A percentile compares a stretch with the other conserved stretches of the same genome.
These are phyloP conservation scores for Leucosporidium yakuticum DNA, from an alignment of 768 basidiomycete genomes.

Conservation along the genomic window DNA sequence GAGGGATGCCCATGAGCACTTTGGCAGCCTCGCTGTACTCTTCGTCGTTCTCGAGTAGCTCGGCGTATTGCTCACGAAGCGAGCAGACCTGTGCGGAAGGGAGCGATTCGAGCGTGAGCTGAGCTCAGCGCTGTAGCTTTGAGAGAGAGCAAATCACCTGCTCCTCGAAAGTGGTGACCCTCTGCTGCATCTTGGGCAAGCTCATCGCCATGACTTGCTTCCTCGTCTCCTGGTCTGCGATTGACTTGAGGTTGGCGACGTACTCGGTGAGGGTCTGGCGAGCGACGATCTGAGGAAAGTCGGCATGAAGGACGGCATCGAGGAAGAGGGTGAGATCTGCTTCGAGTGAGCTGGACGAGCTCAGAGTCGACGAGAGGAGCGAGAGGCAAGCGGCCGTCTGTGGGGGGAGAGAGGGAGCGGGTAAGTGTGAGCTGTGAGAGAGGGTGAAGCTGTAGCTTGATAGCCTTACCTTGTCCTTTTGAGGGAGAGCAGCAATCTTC, in stretches of 20 bases:
- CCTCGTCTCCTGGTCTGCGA: conserved; percentile 53
- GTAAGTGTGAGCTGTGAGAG: conserved; percentile 11
- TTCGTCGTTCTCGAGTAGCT: conserved; percentile 79
- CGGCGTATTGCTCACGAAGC: conserved; percentile 80
- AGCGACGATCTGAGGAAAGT: conserved; percentile 55
- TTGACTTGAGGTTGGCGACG: conserved; percentile 60
- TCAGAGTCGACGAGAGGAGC: conserved; percentile 24
- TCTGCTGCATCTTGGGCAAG: conserved; percentile 62
- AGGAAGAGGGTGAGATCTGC: conserved; percentile 19
- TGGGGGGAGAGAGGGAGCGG: not conserved
- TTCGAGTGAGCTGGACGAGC: conserved; percentile 15
- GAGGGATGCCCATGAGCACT: conserved; percentile 82
- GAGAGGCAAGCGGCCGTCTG: conserved; percentile 25
- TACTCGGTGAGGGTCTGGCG: conserved; percentile 81
- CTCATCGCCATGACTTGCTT: conserved; percentile 72
- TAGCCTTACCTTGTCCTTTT: conserved; percentile 83
- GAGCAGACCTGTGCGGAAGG: conserved; percentile 59
- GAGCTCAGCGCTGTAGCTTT: not conserved
- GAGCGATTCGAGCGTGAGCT: not conserved
- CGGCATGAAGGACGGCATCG: conserved; percentile 8
- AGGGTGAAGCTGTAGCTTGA: conserved; percentile 53
- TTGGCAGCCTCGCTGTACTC: conserved; percentile 90
- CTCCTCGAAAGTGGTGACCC: conserved; percentile 88
- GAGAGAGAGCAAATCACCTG: conserved; percentile 56
- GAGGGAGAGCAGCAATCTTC: conserved; percentile 40